Conservation (phyloP, 2,329 filamentous ascomycete genomes). For the Pezicula rhizophila region DNA sequence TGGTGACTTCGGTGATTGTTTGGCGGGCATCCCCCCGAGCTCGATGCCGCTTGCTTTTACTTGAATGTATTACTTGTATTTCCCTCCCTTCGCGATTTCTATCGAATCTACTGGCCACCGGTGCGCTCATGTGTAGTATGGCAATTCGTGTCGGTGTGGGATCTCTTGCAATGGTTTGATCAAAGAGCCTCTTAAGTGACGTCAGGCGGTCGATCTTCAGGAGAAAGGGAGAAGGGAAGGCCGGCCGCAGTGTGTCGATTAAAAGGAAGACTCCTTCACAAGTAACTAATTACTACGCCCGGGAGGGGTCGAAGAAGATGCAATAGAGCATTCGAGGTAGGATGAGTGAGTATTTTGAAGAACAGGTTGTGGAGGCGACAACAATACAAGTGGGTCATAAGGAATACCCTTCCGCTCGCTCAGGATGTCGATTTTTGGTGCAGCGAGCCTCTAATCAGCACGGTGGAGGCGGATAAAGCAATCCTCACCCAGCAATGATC, state of each 20-base stretch:
- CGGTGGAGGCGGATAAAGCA: too few relatives aligned
- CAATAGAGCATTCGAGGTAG: background rate
- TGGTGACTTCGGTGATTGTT: conserved; percentile 24
- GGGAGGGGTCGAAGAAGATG: background rate
- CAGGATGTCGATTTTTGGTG: too few relatives aligned
- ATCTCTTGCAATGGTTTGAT: background rate
- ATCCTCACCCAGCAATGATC: too few relatives aligned
- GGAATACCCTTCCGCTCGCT: too few relatives aligned
- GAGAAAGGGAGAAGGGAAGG: background rate
- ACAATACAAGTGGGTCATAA: too few relatives aligned
- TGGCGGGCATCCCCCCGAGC: conserved; percentile 22
- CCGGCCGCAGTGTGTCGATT: background rate
- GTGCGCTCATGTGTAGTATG: conserved; percentile 4
- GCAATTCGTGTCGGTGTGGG: background rate
- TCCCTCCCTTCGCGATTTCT: conserved; percentile 3
- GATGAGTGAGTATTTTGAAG: background rate
- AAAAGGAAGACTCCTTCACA: background rate
- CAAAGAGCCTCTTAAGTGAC: background rate
- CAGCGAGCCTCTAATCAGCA: too few relatives aligned
- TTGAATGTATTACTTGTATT: conserved; percentile 8
- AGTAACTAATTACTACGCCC: background rate
- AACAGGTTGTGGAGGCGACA: background rate
- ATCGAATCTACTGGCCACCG: background rate
- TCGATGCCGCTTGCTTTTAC: conserved; percentile 6
- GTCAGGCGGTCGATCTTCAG: background rate